Conservation (phyloP, 2,329 filamentous ascomycete species). For the Aspergillus japonicus region DNA sequence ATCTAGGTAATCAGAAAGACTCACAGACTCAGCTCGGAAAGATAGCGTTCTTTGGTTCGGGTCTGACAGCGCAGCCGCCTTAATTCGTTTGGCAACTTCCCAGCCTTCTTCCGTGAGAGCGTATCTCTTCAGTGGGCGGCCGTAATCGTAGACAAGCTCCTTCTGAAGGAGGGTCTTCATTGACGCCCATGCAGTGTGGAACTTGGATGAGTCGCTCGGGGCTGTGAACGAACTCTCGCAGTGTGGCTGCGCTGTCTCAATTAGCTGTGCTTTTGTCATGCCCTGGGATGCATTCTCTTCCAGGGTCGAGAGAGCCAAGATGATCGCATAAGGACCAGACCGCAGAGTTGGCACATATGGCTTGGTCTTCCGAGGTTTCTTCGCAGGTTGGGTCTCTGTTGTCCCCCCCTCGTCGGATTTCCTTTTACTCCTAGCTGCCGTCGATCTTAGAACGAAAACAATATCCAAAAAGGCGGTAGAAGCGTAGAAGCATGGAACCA, state of each 20-base stretch:
- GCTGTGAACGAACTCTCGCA: slow-evolving; percentile 72
- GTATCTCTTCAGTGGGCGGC: slow-evolving; percentile 67
- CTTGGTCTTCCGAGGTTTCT: slow-evolving; percentile 58
- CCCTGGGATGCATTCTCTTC: slow-evolving; percentile 56
- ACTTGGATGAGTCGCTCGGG: slow-evolving; percentile 65
- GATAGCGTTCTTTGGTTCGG: slow-evolving; percentile 18
- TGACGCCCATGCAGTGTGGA: slow-evolving; percentile 78
- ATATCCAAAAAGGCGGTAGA: neutral
- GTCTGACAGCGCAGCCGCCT: slow-evolving; percentile 44
- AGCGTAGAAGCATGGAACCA: slow-evolving; percentile 1
- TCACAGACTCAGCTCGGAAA: slow-evolving; percentile 18
- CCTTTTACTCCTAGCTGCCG: slow-evolving; percentile 31
- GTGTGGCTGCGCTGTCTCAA: slow-evolving; percentile 67
- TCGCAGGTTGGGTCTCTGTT: slow-evolving; percentile 44
- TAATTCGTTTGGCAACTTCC: slow-evolving; percentile 68
- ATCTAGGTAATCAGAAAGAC: neutral
- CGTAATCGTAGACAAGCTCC: slow-evolving; percentile 70
- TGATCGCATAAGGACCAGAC: slow-evolving; percentile 72
- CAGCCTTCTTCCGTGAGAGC: slow-evolving; percentile 73
- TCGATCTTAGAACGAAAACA: slow-evolving; percentile 10
- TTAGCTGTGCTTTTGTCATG: slow-evolving; percentile 67
- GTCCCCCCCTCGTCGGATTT: slow-evolving; percentile 30
- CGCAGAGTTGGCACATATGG: slow-evolving; percentile 70
- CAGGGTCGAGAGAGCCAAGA: slow-evolving; percentile 64
- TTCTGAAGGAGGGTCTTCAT: slow-evolving; percentile 75